Percentiles rank a stretch among this genome's conserved stretches.
These are phyloP conservation scores for Raphanus hybrid DNA, from an alignment of 441 rosid genomes.

Conservation along the genomic window DNA sequence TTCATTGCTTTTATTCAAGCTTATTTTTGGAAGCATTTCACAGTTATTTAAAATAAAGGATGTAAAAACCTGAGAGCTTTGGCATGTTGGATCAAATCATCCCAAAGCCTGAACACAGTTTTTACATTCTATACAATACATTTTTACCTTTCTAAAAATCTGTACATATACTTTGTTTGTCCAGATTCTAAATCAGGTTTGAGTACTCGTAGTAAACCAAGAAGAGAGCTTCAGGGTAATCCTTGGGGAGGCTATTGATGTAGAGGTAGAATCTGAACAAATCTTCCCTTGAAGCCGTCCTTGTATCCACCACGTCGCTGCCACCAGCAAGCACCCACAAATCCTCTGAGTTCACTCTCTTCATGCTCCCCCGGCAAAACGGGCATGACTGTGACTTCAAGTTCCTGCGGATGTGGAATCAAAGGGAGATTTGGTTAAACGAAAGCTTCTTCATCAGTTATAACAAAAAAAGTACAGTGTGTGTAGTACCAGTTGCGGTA, in stretches of 20 bases:
- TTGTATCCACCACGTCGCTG: conserved; percentile 78
- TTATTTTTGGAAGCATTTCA: conserved; percentile 14
- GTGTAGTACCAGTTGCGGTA: conserved; percentile 78
- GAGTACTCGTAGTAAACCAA: conserved; percentile 83
- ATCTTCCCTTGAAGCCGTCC: conserved; percentile 73
- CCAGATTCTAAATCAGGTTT: conserved; percentile 37
- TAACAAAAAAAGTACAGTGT: background rate
- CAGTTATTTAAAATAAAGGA: conserved; percentile 22
- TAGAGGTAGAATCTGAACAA: conserved; percentile 83
- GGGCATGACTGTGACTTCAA: conserved; percentile 95
- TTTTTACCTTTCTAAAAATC: conserved; percentile 32
- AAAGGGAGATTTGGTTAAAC: conserved; percentile 5
- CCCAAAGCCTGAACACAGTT: conserved; percentile 29
- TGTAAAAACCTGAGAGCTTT: conserved; percentile 37
- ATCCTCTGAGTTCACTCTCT: conserved; percentile 96
- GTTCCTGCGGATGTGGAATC: conserved; percentile 61
- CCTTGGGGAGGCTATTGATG: conserved; percentile 82
- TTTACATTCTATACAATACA: conserved; percentile 38
- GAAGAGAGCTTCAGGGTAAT: conserved; percentile 86
- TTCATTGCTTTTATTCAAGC: conserved; percentile 23
- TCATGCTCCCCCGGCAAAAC: conserved; percentile 93
- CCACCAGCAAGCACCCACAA: conserved; percentile 95
- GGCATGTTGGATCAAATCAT: conserved; percentile 34
- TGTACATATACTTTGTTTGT: conserved; percentile 37
- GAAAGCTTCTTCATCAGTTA: background rate